Base-by-base conservation (phyloP, 352 stramenopile genomes). In the Globisporangium emineosum region DNA sequence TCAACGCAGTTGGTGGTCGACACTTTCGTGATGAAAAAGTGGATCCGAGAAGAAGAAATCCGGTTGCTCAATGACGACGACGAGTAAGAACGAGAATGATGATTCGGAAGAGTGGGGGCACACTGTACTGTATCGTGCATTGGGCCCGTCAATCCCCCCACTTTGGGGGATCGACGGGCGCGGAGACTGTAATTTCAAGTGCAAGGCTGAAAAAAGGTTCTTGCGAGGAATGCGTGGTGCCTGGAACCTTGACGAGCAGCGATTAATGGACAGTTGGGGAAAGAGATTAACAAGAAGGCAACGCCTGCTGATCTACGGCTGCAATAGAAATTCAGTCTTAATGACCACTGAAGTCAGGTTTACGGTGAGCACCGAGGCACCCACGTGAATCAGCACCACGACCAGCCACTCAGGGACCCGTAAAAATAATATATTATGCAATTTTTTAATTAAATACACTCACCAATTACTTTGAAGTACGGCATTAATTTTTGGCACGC, bases 11-110 rank as follows among this genome's bases (percentile, higher is more conserved):
- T 70, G 27, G 60, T 81, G 17, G 65, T 83, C 5, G 77, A 85
- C 49, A 75, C 70, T 17, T 81, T 78, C 25, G 60, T 63, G n/a
- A 9, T 78, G 45, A 66, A 71, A 30, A 62, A 60, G 19, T 86
- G 77, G 77, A 59, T 79, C 9, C 69, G 73, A 17, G 72, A 83
- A 65, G 77, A 86, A 60, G 67, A 81, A 37, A 70, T 86, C 23
- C 69, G 72, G 27, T 50, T 85, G 57, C 60, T 84, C 1, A 62
- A 75, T 47, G 69, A 77, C 13, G 45, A 57, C 37, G 5, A 53
- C 19, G 40, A 49, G 40, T 30, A 15, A 53, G n/a, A 42, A 29
- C 3, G 57, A 47, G 17, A 13, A 37, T 17, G 43, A n/a, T 53
- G 47, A 53, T 32, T 25, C 3, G 21, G 10, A 53, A 19, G 10